These are phyloP conservation scores for Geum urbanum DNA, from an alignment of 306 rosid genomes.

Conservation along the genomic window DNA sequence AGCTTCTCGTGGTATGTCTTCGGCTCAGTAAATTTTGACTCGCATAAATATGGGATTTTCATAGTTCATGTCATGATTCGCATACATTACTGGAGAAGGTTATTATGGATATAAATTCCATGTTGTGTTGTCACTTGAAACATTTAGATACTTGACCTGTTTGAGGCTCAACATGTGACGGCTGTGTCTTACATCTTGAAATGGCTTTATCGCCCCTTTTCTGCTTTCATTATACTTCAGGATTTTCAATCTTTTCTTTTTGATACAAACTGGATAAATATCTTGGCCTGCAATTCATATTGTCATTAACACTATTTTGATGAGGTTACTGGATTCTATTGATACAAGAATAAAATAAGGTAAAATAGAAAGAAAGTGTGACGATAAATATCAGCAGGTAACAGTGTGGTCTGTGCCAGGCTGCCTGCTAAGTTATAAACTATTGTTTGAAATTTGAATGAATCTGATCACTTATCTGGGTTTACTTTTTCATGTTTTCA, in stretches of 20 bases:
- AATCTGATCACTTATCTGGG: background rate
- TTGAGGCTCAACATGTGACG: background rate
- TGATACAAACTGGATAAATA: background rate
- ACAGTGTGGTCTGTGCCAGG: background rate
- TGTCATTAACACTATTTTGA: background rate
- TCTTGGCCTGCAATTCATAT: background rate
- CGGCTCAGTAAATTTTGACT: background rate
- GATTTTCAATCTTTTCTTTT: background rate
- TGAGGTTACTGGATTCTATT: background rate
- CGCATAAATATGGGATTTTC: background rate
- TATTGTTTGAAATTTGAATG: background rate
- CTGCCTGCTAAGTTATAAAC: background rate
- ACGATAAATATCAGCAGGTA: background rate
- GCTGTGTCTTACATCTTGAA: background rate
- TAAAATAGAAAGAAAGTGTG: background rate
- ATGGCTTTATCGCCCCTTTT: background rate
- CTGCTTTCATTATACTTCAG: background rate
- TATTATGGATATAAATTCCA: background rate
- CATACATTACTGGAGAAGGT: background rate
- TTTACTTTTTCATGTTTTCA: constrained; percentile 26
- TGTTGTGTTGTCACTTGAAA: constrained; percentile 1
- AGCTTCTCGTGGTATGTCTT: constrained; percentile 62
- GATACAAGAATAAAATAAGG: background rate
- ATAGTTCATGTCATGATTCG: background rate
- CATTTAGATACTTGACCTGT: constrained; percentile 1